Conservation (phyloP, 495 filamentous ascomycete genomes). For the Penicillium lividum region DNA sequence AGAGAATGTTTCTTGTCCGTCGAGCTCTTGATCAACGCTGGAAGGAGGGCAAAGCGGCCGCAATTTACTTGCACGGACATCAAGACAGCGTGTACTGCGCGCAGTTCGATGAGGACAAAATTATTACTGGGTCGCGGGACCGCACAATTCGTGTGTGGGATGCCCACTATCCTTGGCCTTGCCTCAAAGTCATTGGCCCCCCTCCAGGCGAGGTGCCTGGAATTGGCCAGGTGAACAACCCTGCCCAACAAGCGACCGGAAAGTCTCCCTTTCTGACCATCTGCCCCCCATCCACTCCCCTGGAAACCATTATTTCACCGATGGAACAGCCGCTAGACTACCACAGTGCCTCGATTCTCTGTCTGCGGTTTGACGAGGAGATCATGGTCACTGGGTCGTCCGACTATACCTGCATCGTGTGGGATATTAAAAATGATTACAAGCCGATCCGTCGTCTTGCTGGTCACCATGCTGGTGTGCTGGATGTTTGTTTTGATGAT, state of each 20-base stretch:
- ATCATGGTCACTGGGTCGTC: slow-evolving; percentile 95
- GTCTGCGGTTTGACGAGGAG: slow-evolving; percentile 87
- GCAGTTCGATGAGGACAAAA: slow-evolving; percentile 97
- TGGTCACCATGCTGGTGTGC: slow-evolving; percentile 80
- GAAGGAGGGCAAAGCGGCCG: slow-evolving; percentile 72
- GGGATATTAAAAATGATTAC: slow-evolving; percentile 76
- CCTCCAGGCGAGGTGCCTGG: slow-evolving; percentile 28
- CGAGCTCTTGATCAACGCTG: slow-evolving; percentile 75
- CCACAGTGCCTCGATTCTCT: slow-evolving; percentile 89
- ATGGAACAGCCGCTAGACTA: slow-evolving; percentile 44
- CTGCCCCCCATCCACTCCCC: slow-evolving; percentile 40
- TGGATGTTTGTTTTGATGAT: slow-evolving; percentile 90
- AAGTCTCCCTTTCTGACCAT: slow-evolving; percentile 50
- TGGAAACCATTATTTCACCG: slow-evolving; percentile 30
- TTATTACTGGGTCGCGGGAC: slow-evolving; percentile 95
- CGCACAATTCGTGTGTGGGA: slow-evolving; percentile 96
- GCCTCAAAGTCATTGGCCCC: slow-evolving; percentile 74
- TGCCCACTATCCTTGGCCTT: slow-evolving; percentile 75
- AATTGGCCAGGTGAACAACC: slow-evolving; percentile 39
- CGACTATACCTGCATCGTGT: slow-evolving; percentile 88
- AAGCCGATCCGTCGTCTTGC: slow-evolving; percentile 72
- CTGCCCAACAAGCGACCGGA: slow-evolving; percentile 37
- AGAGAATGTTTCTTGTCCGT: slow-evolving; percentile 76
- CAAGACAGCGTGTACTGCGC: slow-evolving; percentile 94
- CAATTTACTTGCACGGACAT: slow-evolving; percentile 89